Percentiles rank a stretch among this genome's conserved stretches.
Conservation (phyloP, 2,329 filamentous ascomycete genomes). For the Cadophora sp. region DNA sequence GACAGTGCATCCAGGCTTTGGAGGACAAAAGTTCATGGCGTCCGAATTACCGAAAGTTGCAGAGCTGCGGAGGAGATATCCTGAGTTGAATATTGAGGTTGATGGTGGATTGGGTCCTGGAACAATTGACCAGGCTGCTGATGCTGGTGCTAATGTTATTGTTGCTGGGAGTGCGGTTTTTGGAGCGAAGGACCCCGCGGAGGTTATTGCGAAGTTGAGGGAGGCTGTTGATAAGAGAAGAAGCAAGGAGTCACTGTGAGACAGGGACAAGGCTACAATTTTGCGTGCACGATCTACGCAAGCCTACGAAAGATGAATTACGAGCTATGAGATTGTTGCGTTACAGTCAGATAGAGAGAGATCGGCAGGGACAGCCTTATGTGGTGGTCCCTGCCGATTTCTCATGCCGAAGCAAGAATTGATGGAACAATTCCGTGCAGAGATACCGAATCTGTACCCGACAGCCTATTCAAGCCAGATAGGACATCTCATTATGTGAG, state of each 20-base stretch:
- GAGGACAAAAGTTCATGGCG: slow-evolving; percentile 98
- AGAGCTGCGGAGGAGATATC: slow-evolving; percentile 82
- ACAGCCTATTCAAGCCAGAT: not conserved
- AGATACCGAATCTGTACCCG: slow-evolving; percentile 2
- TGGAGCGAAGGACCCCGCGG: slow-evolving; percentile 84
- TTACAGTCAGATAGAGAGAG: not conserved
- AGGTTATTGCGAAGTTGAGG: slow-evolving; percentile 84
- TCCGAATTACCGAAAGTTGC: slow-evolving; percentile 93
- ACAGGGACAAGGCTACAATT: not conserved
- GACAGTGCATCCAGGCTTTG: slow-evolving; percentile 97
- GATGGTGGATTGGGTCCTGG: slow-evolving; percentile 88
- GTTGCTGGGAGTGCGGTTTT: slow-evolving; percentile 97
- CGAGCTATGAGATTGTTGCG: not conserved
- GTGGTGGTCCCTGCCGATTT: not conserved
- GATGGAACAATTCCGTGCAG: not conserved
- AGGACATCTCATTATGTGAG: not conserved
- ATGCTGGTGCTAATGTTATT: slow-evolving; percentile 97
- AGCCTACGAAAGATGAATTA: not conserved
- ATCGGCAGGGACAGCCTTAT: not conserved
- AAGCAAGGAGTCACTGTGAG: slow-evolving; percentile 36
- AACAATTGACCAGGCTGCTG: slow-evolving; percentile 92
- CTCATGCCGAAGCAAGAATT: not conserved
- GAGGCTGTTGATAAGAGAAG: slow-evolving; percentile 74
- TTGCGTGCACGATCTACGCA: not conserved
- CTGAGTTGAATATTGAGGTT: slow-evolving; percentile 94